Conservation (phyloP, 2,329 filamentous ascomycete genomes). For the Thielaviopsis populi region DNA sequence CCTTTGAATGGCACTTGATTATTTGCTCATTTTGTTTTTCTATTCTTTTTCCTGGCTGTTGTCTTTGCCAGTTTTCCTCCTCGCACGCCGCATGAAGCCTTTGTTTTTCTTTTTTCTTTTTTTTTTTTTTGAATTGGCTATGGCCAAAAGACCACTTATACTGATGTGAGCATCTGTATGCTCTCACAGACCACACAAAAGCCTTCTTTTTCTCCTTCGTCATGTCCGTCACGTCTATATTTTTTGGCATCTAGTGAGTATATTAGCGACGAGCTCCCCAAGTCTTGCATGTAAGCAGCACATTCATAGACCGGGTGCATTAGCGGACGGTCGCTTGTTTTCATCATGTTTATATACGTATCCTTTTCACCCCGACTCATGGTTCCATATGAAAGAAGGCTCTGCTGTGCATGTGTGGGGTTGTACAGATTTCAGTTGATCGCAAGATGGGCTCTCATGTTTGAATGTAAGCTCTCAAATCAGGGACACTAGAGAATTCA, state of each 20-base stretch:
- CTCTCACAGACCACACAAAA: too few relatives aligned
- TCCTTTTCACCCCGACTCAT: neutral
- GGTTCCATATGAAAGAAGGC: too few relatives aligned
- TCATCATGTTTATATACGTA: neutral
- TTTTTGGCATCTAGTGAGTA: neutral
- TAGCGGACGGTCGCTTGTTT: neutral
- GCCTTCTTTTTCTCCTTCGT: neutral
- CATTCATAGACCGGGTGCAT: neutral
- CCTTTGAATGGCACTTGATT: neutral
- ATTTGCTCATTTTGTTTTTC: neutral
- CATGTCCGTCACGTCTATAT: neutral
- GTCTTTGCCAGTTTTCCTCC: neutral
- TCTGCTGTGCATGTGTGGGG: too few relatives aligned
- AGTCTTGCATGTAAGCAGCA: neutral
- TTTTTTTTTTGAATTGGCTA: neutral
- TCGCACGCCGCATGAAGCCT: too few relatives aligned
- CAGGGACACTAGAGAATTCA: too few relatives aligned
- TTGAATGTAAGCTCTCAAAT: too few relatives aligned
- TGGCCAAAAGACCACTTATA: too few relatives aligned
- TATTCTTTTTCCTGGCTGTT: neutral
- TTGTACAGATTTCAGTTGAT: too few relatives aligned
- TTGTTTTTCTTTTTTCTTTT: neutral
- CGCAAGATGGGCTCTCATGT: too few relatives aligned
- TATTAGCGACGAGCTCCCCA: neutral
- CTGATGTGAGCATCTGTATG: too few relatives aligned